Evolutionary conservation across 129 eudicot genomes (phyloP), one percentile per base, ranked within the genome.

Genomic region (Chrysanthemum makinoi): DNA sequence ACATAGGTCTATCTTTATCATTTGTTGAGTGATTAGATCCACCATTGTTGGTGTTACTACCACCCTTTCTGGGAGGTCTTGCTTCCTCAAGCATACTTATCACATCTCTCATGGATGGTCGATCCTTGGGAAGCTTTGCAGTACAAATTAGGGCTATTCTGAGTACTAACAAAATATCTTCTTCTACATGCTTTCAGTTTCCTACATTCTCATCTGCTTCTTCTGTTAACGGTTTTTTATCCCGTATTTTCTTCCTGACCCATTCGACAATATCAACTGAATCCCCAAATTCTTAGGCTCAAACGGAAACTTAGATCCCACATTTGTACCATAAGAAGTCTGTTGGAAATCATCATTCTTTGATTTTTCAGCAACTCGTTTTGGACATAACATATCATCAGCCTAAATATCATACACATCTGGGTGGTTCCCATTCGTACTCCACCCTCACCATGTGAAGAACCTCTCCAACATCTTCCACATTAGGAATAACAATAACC

Each of bases 21-120:
- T 68, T 46, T 44, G 35, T 33, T 10, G 65, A 11, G 46, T 68
- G 59, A 55, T 19, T 30, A 43, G 57, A 69, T 48, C 85, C 80
- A 2, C 77, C 89, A 50, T 53, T 70, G 79, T 33, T 78, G 68
- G 76, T 83, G 75, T 52, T 76, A 65, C 82, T 86, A 54, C 85
- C 74, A 51, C 96, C 82, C 80, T 93, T 89, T 66, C 98, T 68
- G n/a, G 91, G 62, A 19, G 98, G 98, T 71, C 89, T 87, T 1
- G 98, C 98, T 72, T 89, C 98, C 81, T 80, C 95, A 6, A 93
- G 96, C 96, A 93, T 93, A 18, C 96, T 89, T 46, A 93, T 44
- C 28, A 93, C 91, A 19, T 93, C 96, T 66, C 98, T 77, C 96
- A 89, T 93, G 20, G 96, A 87, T 48, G 95, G 98, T 24, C 98